Evolutionary conservation across 495 filamentous ascomycete species (phyloP), one percentile per base, ranked within the genome.

Genomic region (Echria macrotheca): DNA sequence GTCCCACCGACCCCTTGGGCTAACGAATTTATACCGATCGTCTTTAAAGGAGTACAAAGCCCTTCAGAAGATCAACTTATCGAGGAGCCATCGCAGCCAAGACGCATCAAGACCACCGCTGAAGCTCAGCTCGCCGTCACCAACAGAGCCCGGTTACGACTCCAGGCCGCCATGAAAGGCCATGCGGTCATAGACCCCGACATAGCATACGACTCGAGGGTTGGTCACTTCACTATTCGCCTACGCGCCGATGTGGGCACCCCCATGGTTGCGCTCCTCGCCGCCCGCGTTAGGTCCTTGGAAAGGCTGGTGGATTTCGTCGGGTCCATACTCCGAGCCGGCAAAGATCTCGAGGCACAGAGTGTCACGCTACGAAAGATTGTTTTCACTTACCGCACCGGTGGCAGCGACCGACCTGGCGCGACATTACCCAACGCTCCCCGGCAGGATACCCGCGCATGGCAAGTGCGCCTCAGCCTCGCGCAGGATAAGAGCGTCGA

Each of bases 251-350:
- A 71, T 10, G 73, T 87, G 42, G 83, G 83, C 19, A 69, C 70
- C 29, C 66, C 75, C 0, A 67, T 80, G 2, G 66, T 88, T 15
- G 65, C 73, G 7, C 58, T 65, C 19, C 69, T 90, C 5, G 58
- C 63, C 12, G 63, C 74, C 18, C 78, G 83, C 8, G 60, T 87
- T 4, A 68, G 74, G 41, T 74, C 79, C 17, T 73, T 91, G 37
- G 77, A 82, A 50, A 78, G 78, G 8, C 61, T 91, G 15, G 77
- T 84, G n/a, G 66, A 73, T 21, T 82, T 86, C 45, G 69, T 86
- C 23, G 69, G 76, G n/a, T 77, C 78, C 15, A 73, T 89, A 39
- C 65, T 76, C 31, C 61, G 59, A n/a, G 75, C 68, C 23, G 63
- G 65, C 23, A 65, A 72, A 36, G 66, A 71, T 11, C 70, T 85